Percentiles rank a stretch among this genome's conserved stretches.
These are phyloP conservation scores for Astrephomene gubernaculifera DNA, from an alignment of 139 green algal species.

Conservation along the genomic window DNA sequence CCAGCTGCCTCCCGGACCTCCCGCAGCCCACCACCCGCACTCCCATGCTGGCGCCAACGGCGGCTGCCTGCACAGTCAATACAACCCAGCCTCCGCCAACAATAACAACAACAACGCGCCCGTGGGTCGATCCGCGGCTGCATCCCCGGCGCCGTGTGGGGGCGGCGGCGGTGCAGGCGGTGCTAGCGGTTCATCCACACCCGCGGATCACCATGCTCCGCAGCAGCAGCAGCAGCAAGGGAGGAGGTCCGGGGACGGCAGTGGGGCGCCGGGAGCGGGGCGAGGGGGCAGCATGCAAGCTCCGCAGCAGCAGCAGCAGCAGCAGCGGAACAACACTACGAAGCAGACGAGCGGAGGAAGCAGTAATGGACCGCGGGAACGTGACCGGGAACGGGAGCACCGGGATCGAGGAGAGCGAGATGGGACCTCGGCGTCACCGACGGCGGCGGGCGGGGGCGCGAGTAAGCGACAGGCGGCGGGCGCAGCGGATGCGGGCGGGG, in stretches of 20 bases:
- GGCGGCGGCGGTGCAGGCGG: not conserved
- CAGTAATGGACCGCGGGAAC: conserved; percentile 23
- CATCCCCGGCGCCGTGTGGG: not conserved
- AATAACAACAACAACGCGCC: not conserved
- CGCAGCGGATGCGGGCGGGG: not conserved
- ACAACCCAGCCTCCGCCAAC: not conserved
- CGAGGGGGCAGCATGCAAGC: too few relatives aligned
- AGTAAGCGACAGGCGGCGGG: not conserved
- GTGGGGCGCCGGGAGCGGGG: not conserved
- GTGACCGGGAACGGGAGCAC: too few relatives aligned
- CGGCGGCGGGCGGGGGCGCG: not conserved
- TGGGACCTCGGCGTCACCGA: not conserved
- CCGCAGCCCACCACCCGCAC: not conserved
- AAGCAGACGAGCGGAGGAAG: conserved; percentile 36
- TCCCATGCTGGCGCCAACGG: not conserved
- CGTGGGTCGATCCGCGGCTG: conserved; percentile 2
- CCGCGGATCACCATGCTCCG: not conserved
- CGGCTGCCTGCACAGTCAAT: not conserved
- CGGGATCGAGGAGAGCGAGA: conserved; percentile 20
- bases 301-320: not conserved
- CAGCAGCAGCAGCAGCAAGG: not conserved
- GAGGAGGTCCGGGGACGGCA: not conserved
- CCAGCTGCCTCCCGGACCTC: not conserved
- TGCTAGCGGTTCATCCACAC: not conserved
- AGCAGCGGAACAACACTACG: not conserved